phyloP scores from a whole-genome alignment of 73 alveolate species.

The Symbiodinium pilosum region DNA sequence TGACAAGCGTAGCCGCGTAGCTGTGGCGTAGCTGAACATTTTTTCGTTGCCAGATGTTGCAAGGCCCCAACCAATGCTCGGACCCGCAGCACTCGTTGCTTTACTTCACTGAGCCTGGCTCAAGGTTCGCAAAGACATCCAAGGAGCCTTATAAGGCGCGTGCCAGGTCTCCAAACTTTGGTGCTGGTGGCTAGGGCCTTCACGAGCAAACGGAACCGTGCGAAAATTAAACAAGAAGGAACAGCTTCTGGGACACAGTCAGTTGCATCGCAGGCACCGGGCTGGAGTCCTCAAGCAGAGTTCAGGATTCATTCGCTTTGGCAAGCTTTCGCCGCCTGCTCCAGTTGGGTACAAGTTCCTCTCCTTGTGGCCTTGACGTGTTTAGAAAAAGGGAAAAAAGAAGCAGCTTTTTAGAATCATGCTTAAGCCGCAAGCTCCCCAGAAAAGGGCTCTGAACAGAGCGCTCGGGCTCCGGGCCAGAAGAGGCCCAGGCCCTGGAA shows the following conservation, averaged over 20 bases:
- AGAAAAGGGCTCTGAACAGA: too few species aligned
- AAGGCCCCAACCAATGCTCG: not conserved
- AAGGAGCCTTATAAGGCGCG: not conserved
- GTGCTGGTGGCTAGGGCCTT: constrained; percentile 61
- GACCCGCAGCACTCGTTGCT: not conserved
- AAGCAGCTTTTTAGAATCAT: too few species aligned
- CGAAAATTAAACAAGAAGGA: too few species aligned
- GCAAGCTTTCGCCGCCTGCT: not conserved
- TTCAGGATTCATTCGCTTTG: not conserved
- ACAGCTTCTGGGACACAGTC: not conserved
- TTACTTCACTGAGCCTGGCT: not conserved
- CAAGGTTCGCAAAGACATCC: not conserved
- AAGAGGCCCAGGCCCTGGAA: constrained; percentile 27
- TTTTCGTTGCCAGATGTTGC: not conserved
- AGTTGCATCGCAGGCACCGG: constrained; percentile 49
- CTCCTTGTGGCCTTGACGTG: not conserved
- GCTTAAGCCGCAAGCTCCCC: too few species aligned
- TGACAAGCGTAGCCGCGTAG: too few species aligned
- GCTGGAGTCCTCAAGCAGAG: not conserved
- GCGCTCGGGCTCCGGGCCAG: constrained; percentile 1
- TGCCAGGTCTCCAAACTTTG: constrained; percentile 66
- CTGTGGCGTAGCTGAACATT: too few species aligned
- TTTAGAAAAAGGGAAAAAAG: too few species aligned
- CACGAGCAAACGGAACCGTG: not conserved
- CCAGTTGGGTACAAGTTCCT: not conserved